Evolutionary conservation across 192 early-diverging fungal species (phyloP).

Genomic region (Mortierella alpina): DNA sequence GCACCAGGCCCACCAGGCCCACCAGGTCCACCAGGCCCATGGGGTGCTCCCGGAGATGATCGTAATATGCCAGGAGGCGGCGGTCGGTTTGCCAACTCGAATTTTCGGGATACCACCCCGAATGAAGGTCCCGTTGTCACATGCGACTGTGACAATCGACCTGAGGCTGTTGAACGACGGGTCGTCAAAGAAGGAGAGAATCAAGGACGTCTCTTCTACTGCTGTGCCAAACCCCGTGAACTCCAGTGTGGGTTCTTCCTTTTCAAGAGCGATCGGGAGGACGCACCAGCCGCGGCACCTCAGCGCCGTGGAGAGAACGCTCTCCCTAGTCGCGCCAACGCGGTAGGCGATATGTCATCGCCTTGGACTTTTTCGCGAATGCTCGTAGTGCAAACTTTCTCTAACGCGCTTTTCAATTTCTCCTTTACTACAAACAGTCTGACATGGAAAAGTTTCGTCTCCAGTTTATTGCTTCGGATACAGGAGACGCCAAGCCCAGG

Average conservation of each 20-base stretch:
- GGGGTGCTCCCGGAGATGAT: slow-evolving; percentile 6
- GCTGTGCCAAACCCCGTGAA: slow-evolving; percentile 53
- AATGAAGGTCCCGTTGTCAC: background rate
- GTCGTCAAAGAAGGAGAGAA: slow-evolving; percentile 65
- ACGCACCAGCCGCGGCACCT: background rate
- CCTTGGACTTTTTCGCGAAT: background rate
- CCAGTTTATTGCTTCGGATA: slow-evolving; percentile 3
- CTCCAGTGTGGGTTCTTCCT: slow-evolving; percentile 34
- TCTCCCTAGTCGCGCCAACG: slow-evolving; percentile 1
- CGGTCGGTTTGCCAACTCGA: slow-evolving; percentile 11
- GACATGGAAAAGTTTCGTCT: slow-evolving; percentile 20
- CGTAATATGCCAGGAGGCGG: background rate
- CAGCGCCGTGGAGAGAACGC: background rate
- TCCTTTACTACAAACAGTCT: background rate
- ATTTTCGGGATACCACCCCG: slow-evolving; percentile 5
- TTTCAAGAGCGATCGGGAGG: background rate
- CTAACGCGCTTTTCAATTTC: background rate
- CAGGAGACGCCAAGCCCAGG: slow-evolving; percentile 10
- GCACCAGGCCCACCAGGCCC: too few relatives aligned
- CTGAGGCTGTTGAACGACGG: slow-evolving; percentile 49
- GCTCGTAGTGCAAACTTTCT: background rate
- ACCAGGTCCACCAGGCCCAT: background rate
- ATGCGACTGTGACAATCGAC: slow-evolving; percentile 57
- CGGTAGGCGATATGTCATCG: background rate
- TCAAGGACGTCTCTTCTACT: slow-evolving; percentile 67